Evolutionary conservation across 257 asterid genomes (phyloP).

Genomic region (Leonotis leonurus): DNA sequence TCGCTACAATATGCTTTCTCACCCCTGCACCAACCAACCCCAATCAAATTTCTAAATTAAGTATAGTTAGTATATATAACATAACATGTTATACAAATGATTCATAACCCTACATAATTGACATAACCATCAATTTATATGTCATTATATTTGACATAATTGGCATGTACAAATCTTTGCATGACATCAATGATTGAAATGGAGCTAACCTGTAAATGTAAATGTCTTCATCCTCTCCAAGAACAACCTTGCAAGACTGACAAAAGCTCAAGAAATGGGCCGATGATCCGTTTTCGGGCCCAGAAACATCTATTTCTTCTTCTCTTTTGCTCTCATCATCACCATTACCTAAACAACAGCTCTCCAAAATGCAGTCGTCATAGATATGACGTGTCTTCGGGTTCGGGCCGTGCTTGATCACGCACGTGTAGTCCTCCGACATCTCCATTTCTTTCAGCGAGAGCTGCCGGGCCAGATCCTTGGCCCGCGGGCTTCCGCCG

Average conservation of each 20-base stretch:
- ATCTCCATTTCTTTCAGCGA: slow-evolving; percentile 84
- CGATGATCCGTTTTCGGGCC: not conserved
- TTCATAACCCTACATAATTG: not conserved
- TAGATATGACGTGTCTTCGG: slow-evolving; percentile 77
- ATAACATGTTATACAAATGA: too few relatives aligned
- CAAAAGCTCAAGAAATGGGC: slow-evolving; percentile 45
- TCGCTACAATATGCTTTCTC: slow-evolving; percentile 68
- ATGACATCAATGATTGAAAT: too few relatives aligned
- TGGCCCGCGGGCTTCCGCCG: slow-evolving; percentile 18
- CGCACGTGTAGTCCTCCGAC: slow-evolving; percentile 93
- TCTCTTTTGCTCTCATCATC: not conserved
- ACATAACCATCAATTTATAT: too few relatives aligned
- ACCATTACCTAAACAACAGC: slow-evolving; percentile 30
- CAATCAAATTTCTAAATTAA: too few relatives aligned
- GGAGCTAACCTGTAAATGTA: slow-evolving; percentile 65
- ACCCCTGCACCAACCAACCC: slow-evolving; percentile 61
- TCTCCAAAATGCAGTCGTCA: slow-evolving; percentile 69
- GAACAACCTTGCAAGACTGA: slow-evolving; percentile 40
- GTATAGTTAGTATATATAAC: too few relatives aligned
- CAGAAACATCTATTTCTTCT: not conserved
- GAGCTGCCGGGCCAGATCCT: slow-evolving; percentile 37
- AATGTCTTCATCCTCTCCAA: slow-evolving; percentile 48
- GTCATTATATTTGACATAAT: not conserved
- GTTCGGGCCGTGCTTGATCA: slow-evolving; percentile 82
- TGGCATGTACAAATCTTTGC: too few relatives aligned